phyloP scores from a whole-genome alignment of 371 early-diverging fungal species.

The Syncephalastrum contaminatum region DNA sequence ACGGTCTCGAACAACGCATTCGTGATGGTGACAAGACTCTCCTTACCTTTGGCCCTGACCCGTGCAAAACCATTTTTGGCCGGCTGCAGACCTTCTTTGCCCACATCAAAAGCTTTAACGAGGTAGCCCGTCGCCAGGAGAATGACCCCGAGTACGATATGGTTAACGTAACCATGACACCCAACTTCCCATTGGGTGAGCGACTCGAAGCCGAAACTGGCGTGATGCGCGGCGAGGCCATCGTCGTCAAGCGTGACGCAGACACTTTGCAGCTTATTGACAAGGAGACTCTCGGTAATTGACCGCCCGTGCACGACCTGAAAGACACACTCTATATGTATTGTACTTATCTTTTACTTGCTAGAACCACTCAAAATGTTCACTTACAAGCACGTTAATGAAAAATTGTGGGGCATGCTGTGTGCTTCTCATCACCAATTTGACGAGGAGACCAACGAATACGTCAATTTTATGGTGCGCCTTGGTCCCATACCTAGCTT shows the following conservation, averaged over 20 bases:
- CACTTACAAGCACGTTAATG: constrained; percentile 49
- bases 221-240: constrained; percentile 33
- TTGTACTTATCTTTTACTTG: neutral
- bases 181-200: constrained; percentile 57
- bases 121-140: constrained; percentile 30
- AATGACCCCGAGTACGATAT: constrained; percentile 49
- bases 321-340: no score
- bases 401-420: constrained; percentile 44
- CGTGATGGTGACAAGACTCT: constrained; percentile 37
- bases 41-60: constrained; percentile 56
- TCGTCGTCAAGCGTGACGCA: constrained; percentile 56
- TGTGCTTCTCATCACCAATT: constrained; percentile 53
- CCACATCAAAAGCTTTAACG: constrained; percentile 35
- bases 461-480: constrained; percentile 50
- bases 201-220: constrained; percentile 33
- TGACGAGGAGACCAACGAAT: constrained; percentile 50
- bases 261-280: constrained; percentile 64
- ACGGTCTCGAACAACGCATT: constrained; percentile 42
- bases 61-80: constrained; percentile 60
- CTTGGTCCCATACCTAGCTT: constrained; percentile 45
- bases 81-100: constrained; percentile 43
- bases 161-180: constrained; percentile 64
- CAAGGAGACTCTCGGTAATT: constrained; percentile 36
- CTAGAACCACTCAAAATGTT: constrained; percentile 52
- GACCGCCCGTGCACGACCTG: no score